Percentiles rank a stretch among this genome's conserved stretches.
Evolutionary conservation across 352 stramenopile species (phyloP).

Genomic region (Phytophthora tentaculata): DNA sequence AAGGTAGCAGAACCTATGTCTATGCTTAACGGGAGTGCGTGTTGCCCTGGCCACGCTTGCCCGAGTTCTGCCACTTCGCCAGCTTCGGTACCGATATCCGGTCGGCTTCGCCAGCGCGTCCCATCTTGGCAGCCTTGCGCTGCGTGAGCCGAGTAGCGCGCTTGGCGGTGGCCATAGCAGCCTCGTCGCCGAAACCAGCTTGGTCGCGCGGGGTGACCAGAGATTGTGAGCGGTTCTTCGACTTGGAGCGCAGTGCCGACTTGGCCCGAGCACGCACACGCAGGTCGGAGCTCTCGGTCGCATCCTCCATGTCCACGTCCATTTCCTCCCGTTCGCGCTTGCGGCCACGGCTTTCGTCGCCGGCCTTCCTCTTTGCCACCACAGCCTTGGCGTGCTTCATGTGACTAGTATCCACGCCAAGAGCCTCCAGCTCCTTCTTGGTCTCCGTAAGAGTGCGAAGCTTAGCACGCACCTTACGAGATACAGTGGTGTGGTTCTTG

Average conservation of each 20-base stretch:
- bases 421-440: slow-evolving; percentile 91
- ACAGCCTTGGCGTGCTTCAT: slow-evolving; percentile 90
- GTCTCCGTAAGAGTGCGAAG: slow-evolving; percentile 76
- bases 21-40: slow-evolving; percentile 78
- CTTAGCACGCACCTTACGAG: slow-evolving; percentile 88
- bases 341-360: slow-evolving; percentile 80
- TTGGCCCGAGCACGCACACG: slow-evolving; percentile 78
- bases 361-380: slow-evolving; percentile 69
- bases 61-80: slow-evolving; percentile 90
- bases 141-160: slow-evolving; percentile 64
- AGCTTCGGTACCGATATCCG: slow-evolving; percentile 83
- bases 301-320: slow-evolving; percentile 91
- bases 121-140: slow-evolving; percentile 84
- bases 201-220: slow-evolving; percentile 78
- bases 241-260: slow-evolving; percentile 75
- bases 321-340: slow-evolving; percentile 87
- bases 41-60: slow-evolving; percentile 85
- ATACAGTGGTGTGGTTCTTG: slow-evolving; percentile 92
- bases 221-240: slow-evolving; percentile 82
- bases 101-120: slow-evolving; percentile 81
- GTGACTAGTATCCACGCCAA: slow-evolving; percentile 91
- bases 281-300: slow-evolving; percentile 75
- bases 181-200: slow-evolving; percentile 68
- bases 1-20: slow-evolving; percentile 22
- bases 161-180: slow-evolving; percentile 46